Percentiles rank a stretch among this genome's conserved stretches.
These are phyloP conservation scores for Aschersonia sp. DNA, from an alignment of 2,329 filamentous ascomycete genomes.

Conservation along the genomic window DNA sequence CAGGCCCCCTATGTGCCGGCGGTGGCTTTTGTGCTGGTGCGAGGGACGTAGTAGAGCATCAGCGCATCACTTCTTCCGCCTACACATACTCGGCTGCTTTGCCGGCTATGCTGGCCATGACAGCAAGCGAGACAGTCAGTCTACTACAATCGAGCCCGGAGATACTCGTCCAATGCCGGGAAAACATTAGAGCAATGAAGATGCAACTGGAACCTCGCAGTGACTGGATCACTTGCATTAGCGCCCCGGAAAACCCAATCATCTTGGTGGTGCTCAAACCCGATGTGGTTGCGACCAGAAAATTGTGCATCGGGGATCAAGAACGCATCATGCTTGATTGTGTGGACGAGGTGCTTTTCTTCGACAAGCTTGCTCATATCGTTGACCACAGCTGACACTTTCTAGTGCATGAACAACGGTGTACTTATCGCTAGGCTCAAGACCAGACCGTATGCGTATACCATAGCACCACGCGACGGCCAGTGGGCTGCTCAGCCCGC, in stretches of 20 bases:
- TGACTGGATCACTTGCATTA: constrained; percentile 81
- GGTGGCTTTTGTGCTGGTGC: constrained; percentile 93
- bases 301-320: constrained; percentile 60
- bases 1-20: constrained; percentile 79
- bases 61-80: constrained; percentile 80
- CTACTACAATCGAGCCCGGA: constrained; percentile 80
- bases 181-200: constrained; percentile 76
- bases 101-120: constrained; percentile 89
- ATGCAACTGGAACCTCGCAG: constrained; percentile 82
- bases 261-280: constrained; percentile 74
- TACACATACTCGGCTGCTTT: constrained; percentile 95
- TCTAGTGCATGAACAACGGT: constrained; percentile 67
- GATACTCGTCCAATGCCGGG: constrained; percentile 61
- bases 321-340: constrained; percentile 76
- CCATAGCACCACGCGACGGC: constrained; percentile 53
- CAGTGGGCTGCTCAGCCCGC: constrained; percentile 62
- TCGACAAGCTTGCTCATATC: background rate
- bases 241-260: constrained; percentile 71
- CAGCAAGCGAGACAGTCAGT: constrained; percentile 78
- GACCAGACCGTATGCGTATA: constrained; percentile 50
- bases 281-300: constrained; percentile 60
- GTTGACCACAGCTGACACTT: background rate
- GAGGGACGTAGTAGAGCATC: constrained; percentile 86
- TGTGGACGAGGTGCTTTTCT: constrained; percentile 69
- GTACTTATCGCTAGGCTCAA: constrained; percentile 84